Evolutionary conservation across 2,329 filamentous ascomycete genomes (phyloP).

Genomic region (Lecanicillium sp.): DNA sequence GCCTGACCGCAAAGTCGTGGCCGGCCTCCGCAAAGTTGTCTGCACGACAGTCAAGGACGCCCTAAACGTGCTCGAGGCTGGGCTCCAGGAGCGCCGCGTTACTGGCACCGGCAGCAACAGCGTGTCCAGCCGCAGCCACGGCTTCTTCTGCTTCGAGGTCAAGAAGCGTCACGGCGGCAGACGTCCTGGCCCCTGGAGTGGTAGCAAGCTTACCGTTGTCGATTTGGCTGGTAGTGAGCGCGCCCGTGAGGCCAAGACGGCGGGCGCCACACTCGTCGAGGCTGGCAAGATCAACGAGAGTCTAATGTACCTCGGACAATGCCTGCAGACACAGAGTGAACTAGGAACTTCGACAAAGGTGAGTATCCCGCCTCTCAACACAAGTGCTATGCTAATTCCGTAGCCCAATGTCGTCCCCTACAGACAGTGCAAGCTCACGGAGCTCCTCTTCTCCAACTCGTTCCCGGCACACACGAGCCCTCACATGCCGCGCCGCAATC

Average conservation of each 20-base stretch:
- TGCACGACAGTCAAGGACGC: constrained; percentile 80
- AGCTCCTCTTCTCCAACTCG: constrained; percentile 81
- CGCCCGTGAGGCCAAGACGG: constrained; percentile 87
- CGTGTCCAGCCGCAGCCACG: constrained; percentile 85
- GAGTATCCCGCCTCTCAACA: constrained; percentile 20
- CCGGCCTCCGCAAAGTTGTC: constrained; percentile 83
- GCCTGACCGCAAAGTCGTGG: constrained; percentile 88
- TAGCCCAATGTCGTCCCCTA: constrained; percentile 71
- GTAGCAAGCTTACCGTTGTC: constrained; percentile 78
- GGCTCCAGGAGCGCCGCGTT: constrained; percentile 78
- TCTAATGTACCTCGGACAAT: constrained; percentile 96
- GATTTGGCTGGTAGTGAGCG: constrained; percentile 92
- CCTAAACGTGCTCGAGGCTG: constrained; percentile 82
- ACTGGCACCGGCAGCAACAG: constrained; percentile 91
- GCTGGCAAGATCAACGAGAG: constrained; percentile 98
- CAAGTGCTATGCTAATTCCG: constrained; percentile 17
- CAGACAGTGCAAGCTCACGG: constrained; percentile 78
- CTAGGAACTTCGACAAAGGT: constrained; percentile 68
- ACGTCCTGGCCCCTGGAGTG: constrained; percentile 57
- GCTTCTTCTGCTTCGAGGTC: constrained; percentile 92
- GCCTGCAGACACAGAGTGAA: constrained; percentile 89
- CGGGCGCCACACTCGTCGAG: constrained; percentile 85
- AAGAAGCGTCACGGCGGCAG: constrained; percentile 62
- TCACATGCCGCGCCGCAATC: constrained; percentile 48
- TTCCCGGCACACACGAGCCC: constrained; percentile 56